A percentile compares a stretch with the other conserved stretches of the same genome.
phyloP scores from a whole-genome alignment of 73 alveolate genomes.

The Tetrahymena elliotti region DNA sequence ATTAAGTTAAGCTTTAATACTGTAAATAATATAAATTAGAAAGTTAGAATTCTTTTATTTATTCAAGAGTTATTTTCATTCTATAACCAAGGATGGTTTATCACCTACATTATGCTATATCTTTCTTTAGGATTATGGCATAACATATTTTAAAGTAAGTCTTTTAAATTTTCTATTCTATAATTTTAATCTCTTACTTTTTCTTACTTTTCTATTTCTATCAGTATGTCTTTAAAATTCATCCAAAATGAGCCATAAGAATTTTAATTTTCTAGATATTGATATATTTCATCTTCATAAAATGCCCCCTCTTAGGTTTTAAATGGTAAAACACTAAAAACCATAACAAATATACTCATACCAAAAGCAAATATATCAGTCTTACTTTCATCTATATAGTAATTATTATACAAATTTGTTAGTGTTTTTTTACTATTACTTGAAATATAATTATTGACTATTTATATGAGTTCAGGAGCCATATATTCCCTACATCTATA shows the following conservation, averaged over 20 bases:
- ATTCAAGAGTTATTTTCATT: not conserved
- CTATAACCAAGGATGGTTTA: not conserved
- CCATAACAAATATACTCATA: not conserved
- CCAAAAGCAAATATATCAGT: not conserved
- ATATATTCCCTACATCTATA: not conserved
- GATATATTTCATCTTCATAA: not conserved
- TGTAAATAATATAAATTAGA: too few species aligned
- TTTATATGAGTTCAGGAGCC: not conserved
- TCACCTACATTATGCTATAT: not conserved
- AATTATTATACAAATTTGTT: not conserved
- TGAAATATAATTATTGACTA: not conserved
- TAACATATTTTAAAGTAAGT: not conserved
- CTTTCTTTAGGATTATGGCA: not conserved
- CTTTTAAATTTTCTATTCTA: not conserved
- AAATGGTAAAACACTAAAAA: not conserved
- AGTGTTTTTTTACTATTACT: not conserved
- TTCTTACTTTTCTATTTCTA: not conserved
- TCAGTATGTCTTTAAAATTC: not conserved
- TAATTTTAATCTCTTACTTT: not conserved
- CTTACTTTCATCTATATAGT: not conserved
- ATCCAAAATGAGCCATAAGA: not conserved
- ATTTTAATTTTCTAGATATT: not conserved
- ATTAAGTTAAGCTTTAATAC: not conserved
- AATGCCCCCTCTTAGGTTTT: not conserved
- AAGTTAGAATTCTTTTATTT: not conserved